Evolutionary conservation across 192 early-diverging fungal species (phyloP).

Genomic region (Dissophora ornata): DNA sequence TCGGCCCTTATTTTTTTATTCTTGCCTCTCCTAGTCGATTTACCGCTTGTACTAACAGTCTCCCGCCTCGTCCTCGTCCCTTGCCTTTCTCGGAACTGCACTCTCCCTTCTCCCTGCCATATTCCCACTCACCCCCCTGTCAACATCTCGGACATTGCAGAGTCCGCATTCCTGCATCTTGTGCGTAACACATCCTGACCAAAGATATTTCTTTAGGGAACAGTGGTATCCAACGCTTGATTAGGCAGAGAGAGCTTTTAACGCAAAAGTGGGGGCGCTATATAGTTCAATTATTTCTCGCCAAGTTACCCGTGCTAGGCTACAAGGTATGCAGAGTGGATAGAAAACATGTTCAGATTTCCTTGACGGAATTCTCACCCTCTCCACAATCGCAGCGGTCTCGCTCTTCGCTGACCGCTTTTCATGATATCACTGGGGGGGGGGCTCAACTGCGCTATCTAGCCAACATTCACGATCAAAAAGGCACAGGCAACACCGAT

Average conservation of each 20-base stretch:
- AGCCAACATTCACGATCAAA: constrained; percentile 11
- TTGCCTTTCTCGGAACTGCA: no score
- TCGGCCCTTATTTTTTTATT: neutral
- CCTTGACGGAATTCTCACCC: neutral
- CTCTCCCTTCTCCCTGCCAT: no score
- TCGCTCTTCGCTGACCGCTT: constrained; percentile 5
- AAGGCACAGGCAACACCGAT: neutral
- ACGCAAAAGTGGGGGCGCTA: no score
- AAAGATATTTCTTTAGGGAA: no score
- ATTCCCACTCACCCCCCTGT: neutral
- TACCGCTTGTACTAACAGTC: constrained; percentile 4
- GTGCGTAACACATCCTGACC: no score
- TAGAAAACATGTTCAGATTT: no score
- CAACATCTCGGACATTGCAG: neutral
- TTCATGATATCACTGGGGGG: constrained; percentile 3
- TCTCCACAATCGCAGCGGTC: neutral
- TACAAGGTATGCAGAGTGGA: no score
- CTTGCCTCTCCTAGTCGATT: neutral
- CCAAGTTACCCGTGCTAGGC: no score
- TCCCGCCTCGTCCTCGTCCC: neutral
- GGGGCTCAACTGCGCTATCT: neutral
- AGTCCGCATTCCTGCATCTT: neutral
- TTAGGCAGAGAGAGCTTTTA: no score
- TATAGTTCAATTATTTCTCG: no score
- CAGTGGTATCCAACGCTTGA: no score